Conservation (phyloP, 805 yeast species). For the Teunomyces tritomae region DNA sequence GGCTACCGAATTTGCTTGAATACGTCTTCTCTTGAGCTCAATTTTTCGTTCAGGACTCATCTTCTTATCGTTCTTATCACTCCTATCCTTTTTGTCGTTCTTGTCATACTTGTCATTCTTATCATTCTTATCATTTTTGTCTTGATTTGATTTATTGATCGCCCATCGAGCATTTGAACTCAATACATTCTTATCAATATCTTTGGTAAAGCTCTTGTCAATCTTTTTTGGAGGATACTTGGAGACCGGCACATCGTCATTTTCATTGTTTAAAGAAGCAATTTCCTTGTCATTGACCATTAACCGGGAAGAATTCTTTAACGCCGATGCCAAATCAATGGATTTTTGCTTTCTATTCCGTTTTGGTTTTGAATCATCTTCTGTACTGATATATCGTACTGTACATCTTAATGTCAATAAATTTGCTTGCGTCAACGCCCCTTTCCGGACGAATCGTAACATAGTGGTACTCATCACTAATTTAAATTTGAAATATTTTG, state of each 20-base stretch:
- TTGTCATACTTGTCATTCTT: not conserved
- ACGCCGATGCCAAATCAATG: constrained; percentile 11
- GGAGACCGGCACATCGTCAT: constrained; percentile 2
- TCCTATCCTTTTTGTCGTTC: too few species aligned
- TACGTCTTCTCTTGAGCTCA: constrained; percentile 1
- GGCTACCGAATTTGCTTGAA: not conserved
- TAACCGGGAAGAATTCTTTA: constrained; percentile 8
- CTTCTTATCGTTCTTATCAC: not conserved
- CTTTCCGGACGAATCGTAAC: constrained; percentile 22
- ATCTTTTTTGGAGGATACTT: constrained; percentile 7
- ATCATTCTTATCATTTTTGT: not conserved
- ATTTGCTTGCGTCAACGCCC: constrained; percentile 10
- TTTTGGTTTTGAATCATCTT: constrained; percentile 4
- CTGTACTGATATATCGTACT: not conserved
- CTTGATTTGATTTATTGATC: constrained; percentile 3
- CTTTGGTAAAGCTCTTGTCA: constrained; percentile 10
- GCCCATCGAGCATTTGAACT: constrained; percentile 9
- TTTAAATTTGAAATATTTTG: not conserved
- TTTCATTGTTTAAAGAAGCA: constrained; percentile 5
- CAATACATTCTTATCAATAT: constrained; percentile 10
- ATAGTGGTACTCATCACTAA: constrained; percentile 23
- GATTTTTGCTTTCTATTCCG: constrained; percentile 8
- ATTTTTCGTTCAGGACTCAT: not conserved
- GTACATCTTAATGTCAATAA: not conserved
- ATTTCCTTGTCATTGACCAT: constrained; percentile 7